phyloP scores from a whole-genome alignment of 2,329 filamentous ascomycete genomes.

The Paecilomyces dactylethromorphus region DNA sequence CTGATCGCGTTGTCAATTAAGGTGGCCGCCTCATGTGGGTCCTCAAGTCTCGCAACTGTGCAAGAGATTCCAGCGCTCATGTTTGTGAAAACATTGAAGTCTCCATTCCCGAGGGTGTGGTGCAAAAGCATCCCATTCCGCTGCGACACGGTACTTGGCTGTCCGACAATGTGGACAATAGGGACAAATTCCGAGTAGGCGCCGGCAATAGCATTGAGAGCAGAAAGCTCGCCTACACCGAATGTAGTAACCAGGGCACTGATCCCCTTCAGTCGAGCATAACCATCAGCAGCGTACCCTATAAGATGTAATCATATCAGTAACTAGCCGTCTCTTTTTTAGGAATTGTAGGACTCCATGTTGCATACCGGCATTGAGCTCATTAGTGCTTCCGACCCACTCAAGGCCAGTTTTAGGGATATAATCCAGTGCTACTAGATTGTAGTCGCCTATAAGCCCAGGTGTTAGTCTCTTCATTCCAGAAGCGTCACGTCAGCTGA shows the following conservation, averaged over 20 bases:
- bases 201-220: conserved; percentile 68
- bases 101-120: conserved; percentile 61
- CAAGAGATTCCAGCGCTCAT: conserved; percentile 47
- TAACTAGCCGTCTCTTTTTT: not conserved
- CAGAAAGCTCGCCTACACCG: conserved; percentile 62
- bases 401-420: conserved; percentile 46
- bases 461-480: conserved; percentile 1
- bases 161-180: conserved; percentile 56
- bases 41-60: conserved; percentile 42
- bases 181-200: conserved; percentile 67
- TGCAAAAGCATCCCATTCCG: conserved; percentile 45
- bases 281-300: conserved; percentile 69
- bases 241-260: conserved; percentile 66
- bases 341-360: not conserved
- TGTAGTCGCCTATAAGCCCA: conserved; percentile 51
- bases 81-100: conserved; percentile 45
- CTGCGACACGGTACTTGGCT: conserved; percentile 41
- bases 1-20: conserved; percentile 47
- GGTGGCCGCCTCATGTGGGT: conserved; percentile 40
- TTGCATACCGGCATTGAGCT: conserved; percentile 50
- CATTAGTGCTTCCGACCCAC: conserved; percentile 58
- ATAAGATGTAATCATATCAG: not conserved
- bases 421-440: conserved; percentile 56
- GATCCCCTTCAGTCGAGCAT: conserved; percentile 64
- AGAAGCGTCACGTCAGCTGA: not conserved